phyloP scores from a whole-genome alignment of 495 filamentous ascomycete species.

The Apodospora peruviana region DNA sequence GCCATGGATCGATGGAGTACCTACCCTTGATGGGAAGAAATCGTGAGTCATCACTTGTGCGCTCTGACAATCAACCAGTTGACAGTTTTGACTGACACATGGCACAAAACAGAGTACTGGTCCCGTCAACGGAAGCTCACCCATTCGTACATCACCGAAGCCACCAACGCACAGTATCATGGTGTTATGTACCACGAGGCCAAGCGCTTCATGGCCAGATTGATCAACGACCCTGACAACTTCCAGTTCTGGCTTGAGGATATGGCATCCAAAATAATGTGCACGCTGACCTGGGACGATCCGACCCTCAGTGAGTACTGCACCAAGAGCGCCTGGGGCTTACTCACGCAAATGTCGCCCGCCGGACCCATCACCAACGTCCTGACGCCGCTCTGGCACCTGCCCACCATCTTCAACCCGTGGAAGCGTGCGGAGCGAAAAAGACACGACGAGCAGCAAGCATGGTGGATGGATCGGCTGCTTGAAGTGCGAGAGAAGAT shows the following conservation, averaged over 20 bases:
- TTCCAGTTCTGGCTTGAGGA: conserved; percentile 35
- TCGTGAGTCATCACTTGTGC: too few species aligned
- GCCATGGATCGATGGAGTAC: conserved; percentile 34
- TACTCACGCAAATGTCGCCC: conserved; percentile 38
- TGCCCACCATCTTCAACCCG: conserved; percentile 31
- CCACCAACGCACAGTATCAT: conserved; percentile 30
- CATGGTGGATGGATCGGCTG: conserved; percentile 33
- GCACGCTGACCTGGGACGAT: conserved; percentile 36
- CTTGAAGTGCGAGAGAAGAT: conserved; percentile 16
- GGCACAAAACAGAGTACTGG: conserved; percentile 33
- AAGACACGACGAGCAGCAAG: conserved; percentile 35
- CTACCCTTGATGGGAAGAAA: conserved; percentile 38
- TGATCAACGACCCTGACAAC: conserved; percentile 32
- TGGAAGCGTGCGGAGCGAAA: conserved; percentile 37
- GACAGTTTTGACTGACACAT: neutral
- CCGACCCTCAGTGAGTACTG: conserved; percentile 27
- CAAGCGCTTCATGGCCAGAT: conserved; percentile 33
- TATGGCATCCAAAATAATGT: conserved; percentile 39
- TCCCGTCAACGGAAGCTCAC: conserved; percentile 32
- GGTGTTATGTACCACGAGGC: conserved; percentile 34
- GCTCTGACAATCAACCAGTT: neutral
- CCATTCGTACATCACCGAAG: conserved; percentile 34
- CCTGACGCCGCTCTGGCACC: conserved; percentile 35
- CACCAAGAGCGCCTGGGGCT: conserved; percentile 32
- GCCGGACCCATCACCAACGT: conserved; percentile 41